Conservation (phyloP, 305 asterid genomes). For the Fraxinus sp. region DNA sequence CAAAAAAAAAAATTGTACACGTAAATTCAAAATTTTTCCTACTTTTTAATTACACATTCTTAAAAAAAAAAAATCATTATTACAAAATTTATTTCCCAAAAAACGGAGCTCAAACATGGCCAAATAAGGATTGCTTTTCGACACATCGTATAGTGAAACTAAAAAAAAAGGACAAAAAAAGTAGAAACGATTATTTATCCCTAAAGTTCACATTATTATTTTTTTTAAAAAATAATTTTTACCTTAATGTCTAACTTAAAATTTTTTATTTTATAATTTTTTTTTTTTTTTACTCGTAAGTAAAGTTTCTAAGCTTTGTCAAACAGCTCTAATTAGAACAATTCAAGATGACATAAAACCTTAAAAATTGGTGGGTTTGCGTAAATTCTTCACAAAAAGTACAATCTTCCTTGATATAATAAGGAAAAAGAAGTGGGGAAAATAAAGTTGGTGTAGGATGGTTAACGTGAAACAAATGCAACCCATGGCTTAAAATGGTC, state of each 20-base stretch:
- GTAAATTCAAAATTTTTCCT: too few species aligned
- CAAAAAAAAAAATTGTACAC: too few species aligned
- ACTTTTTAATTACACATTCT: too few species aligned
- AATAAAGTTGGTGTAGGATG: not conserved
- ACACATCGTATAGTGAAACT: too few species aligned
- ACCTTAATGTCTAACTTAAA: not conserved
- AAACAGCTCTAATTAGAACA: not conserved
- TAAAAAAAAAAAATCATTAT: too few species aligned
- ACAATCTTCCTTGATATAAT: constrained; percentile 11
- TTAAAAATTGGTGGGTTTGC: not conserved
- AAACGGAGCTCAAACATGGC: too few species aligned
- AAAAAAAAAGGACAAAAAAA: too few species aligned
- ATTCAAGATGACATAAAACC: not conserved
- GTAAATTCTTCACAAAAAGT: not conserved
- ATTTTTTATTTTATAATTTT: not conserved
- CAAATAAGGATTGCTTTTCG: too few species aligned
- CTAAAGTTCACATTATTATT: too few species aligned
- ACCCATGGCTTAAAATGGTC: not conserved
- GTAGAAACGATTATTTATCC: too few species aligned
- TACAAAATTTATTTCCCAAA: too few species aligned
- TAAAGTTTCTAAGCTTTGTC: not conserved
- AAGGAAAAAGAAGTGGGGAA: not conserved
- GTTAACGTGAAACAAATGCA: not conserved
- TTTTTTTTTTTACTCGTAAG: not conserved
- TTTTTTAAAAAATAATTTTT: too few species aligned